These are phyloP conservation scores for Tylopilus plumbeoviolaceoides DNA, from an alignment of 768 basidiomycete species.

Conservation along the genomic window DNA sequence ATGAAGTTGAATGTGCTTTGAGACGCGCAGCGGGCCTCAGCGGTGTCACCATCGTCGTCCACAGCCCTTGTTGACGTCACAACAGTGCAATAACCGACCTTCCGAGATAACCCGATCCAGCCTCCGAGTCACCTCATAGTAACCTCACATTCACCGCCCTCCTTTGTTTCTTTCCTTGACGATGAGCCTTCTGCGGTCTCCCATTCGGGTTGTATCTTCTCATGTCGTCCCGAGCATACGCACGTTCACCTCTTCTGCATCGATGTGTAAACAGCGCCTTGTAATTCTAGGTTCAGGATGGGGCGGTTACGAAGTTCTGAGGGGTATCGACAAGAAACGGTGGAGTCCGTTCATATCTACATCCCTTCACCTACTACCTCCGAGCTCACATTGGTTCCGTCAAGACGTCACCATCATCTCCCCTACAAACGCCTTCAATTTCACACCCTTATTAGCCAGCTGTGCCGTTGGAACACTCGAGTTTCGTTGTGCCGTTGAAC, in stretches of 20 bases:
- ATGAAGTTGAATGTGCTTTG: constrained; percentile 28
- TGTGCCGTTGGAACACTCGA: constrained; percentile 82
- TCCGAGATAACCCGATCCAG: constrained; percentile 17
- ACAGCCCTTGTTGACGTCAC: too few relatives aligned
- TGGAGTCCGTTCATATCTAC: constrained; percentile 48
- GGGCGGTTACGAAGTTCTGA: constrained; percentile 71
- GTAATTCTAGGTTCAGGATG: constrained; percentile 75
- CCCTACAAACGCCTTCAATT: constrained; percentile 46
- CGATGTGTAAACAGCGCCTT: constrained; percentile 38
- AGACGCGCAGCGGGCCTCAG: constrained; percentile 24
- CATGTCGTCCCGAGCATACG: constrained; percentile 19
- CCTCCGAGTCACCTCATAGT: neutral
- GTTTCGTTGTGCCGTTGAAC: constrained; percentile 75
- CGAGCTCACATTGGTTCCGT: constrained; percentile 4
- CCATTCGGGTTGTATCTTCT: constrained; percentile 3
- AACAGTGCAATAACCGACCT: neutral
- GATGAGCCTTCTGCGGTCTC: constrained; percentile 16
- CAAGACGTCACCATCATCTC: constrained; percentile 65
- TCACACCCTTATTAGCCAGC: constrained; percentile 45
- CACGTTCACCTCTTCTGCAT: constrained; percentile 37
- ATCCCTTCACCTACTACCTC: neutral
- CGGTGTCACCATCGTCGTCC: too few relatives aligned
- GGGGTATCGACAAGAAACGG: constrained; percentile 63
- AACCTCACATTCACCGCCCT: neutral
- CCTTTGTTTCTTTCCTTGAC: neutral